Evolutionary conservation across 2,329 filamentous ascomycete genomes (phyloP).

Genomic region (Penicillium sp.): DNA sequence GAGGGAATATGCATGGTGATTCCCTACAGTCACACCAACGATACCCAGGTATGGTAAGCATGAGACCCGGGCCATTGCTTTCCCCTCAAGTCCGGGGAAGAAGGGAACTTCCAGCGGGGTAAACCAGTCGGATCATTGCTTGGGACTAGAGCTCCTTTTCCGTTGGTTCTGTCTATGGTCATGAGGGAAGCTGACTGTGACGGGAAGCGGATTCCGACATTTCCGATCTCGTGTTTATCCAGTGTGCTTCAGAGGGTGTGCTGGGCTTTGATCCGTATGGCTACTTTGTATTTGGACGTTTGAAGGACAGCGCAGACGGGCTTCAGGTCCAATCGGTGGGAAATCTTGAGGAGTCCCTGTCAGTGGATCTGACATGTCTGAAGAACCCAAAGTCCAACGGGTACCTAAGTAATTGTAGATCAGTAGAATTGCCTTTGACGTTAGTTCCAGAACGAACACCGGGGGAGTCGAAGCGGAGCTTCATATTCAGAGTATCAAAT

Average conservation of each 20-base stretch:
- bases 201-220: conserved; percentile 16
- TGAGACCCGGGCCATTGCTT: not conserved
- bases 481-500: not conserved
- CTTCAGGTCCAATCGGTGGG: conserved; percentile 1
- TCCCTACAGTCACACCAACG: not conserved
- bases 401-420: not conserved
- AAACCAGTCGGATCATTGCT: not conserved
- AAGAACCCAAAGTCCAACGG: not conserved
- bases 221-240: not conserved
- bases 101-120: not conserved
- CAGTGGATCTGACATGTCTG: conserved; percentile 1
- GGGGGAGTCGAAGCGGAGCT: not conserved
- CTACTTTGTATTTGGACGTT: not conserved
- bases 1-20: not conserved
- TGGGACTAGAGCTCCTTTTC: not conserved
- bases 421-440: not conserved
- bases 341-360: not conserved
- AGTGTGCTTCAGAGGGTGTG: not conserved
- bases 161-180: not conserved
- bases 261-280: not conserved
- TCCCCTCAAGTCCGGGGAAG: conserved; percentile 2
- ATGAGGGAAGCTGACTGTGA: not conserved
- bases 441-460: not conserved
- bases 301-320: not conserved
- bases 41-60: not conserved